phyloP scores from a whole-genome alignment of 2,329 filamentous ascomycete genomes.

The Didymella arachidicola region DNA sequence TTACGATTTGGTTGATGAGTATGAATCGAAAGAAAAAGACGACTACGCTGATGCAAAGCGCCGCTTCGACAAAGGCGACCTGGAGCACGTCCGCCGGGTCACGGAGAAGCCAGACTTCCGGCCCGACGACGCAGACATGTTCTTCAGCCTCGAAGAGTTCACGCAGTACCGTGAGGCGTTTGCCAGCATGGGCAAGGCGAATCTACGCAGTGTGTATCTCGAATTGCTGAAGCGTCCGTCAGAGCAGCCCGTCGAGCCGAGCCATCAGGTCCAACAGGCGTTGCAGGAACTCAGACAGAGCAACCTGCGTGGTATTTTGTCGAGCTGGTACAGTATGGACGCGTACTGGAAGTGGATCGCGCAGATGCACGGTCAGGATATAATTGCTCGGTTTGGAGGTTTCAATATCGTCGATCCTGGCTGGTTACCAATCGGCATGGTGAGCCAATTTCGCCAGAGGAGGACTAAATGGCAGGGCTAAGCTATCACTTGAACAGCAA shows the following conservation, averaged over 20 bases:
- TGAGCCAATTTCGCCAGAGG: conserved; percentile 44
- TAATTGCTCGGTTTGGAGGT: conserved; percentile 45
- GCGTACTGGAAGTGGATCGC: conserved; percentile 50
- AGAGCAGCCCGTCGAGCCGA: conserved; percentile 32
- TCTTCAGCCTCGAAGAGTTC: conserved; percentile 43
- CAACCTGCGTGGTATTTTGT: conserved; percentile 35
- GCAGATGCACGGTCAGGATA: conserved; percentile 49
- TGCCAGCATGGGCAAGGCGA: conserved; percentile 14
- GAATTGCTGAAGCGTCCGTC: conserved; percentile 32
- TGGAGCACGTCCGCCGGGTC: conserved; percentile 8
- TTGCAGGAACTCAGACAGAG: conserved; percentile 28
- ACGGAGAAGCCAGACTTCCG: conserved; percentile 21
- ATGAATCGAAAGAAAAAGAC: conserved; percentile 41
- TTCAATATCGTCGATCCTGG: conserved; percentile 46
- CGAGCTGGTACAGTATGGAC: conserved; percentile 39
- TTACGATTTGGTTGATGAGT: conserved; percentile 56
- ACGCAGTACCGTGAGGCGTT: conserved; percentile 32
- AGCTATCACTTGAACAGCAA: not conserved
- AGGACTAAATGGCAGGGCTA: conserved; percentile 47
- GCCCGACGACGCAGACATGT: conserved; percentile 28
- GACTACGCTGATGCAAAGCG: conserved; percentile 46
- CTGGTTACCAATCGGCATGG: conserved; percentile 49
- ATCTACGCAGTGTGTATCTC: conserved; percentile 27
- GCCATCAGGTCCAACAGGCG: conserved; percentile 32
- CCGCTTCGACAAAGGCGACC: conserved; percentile 41